These are phyloP conservation scores for Hamigera avellanea DNA, from an alignment of 495 filamentous ascomycete genomes.

Conservation along the genomic window DNA sequence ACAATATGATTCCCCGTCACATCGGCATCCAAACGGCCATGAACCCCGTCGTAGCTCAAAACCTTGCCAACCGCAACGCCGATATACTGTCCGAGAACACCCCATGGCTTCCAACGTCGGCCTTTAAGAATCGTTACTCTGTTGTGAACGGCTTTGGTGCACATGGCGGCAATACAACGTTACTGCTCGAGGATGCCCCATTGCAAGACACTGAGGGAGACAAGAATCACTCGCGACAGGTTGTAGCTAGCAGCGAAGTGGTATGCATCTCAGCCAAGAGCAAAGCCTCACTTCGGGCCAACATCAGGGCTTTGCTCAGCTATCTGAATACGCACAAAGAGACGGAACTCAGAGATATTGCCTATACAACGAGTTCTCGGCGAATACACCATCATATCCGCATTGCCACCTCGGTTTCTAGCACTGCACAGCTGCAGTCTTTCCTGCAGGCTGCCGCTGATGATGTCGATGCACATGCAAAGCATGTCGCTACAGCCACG, in stretches of 20 bases:
- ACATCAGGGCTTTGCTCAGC: slow-evolving; percentile 10
- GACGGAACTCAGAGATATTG: slow-evolving; percentile 36
- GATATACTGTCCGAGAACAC: slow-evolving; percentile 19
- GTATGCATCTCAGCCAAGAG: slow-evolving; percentile 24
- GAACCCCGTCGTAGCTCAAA: slow-evolving; percentile 18
- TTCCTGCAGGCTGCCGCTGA: too few relatives aligned
- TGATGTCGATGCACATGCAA: too few relatives aligned
- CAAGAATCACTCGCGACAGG: too few relatives aligned
- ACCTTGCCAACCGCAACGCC: slow-evolving; percentile 17
- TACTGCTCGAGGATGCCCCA: slow-evolving; percentile 18
- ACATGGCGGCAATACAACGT: slow-evolving; percentile 22
- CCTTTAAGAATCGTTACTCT: slow-evolving; percentile 5
- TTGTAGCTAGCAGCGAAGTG: too few relatives aligned
- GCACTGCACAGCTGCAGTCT: too few relatives aligned
- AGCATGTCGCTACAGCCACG: too few relatives aligned
- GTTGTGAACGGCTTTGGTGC: slow-evolving; percentile 28
- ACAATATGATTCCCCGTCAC: slow-evolving; percentile 24
- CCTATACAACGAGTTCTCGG: slow-evolving; percentile 65
- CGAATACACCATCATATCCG: slow-evolving; percentile 57
- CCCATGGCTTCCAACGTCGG: slow-evolving; percentile 11
- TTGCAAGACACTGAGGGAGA: too few relatives aligned
- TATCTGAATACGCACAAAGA: slow-evolving; percentile 44
- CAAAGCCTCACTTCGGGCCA: slow-evolving; percentile 17
- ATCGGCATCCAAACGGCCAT: slow-evolving; percentile 32
- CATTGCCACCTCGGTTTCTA: too few relatives aligned